Evolutionary conservation across 768 basidiomycete species (phyloP), one percentile per base, ranked within the genome.

Genomic region (Lactarius vividus): DNA sequence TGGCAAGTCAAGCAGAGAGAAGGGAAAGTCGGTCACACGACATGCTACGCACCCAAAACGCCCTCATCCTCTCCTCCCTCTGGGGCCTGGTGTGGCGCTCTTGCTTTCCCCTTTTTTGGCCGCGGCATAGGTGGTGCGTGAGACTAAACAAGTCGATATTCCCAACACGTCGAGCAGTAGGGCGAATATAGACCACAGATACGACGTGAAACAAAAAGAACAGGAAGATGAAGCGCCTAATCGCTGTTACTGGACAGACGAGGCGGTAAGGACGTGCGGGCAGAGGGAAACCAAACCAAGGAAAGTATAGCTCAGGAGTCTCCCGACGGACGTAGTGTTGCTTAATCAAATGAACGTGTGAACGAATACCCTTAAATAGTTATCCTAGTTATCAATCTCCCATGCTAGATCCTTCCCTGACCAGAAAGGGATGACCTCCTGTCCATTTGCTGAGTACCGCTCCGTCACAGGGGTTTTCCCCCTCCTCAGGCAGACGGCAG

Each of bases 341-440:
- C 53, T 18, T 37, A 57, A 46, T 52, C 53, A 15, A 18, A 65
- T 65, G 54, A 33, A 65, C 60, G 64, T 65, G 64, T 23, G 64
- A 65, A 61, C 46, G 13, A 29, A 65, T 61, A 65, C 46, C 64
- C 64, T 28, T 26, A 49, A 56, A 49, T 65, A 40, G 55, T 6
- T n/a, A 60, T 56, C 8, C 33, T 60, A 16, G 31, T 52, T 31
- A 61, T 61, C 59, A 20, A 71, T 71, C 65, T 84, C 81, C 95
- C 96, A 98, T 10, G 79, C 79, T 39, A 98, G 76, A 68, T 83
- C 79, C 76, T 86, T 91, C 15, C 94, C 96, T 10, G 89, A 86
- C 90, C 92, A 91, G 78, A 98, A 96, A 9, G 96, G 92, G 49
- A 91, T 83, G 1, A 96, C 82, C 31, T 72, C 80, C 33, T 85